A percentile compares a stretch with the other conserved stretches of the same genome.
phyloP scores from a whole-genome alignment of 1,284 basidiomycete genomes.

The Caloboletus inedulis region DNA sequence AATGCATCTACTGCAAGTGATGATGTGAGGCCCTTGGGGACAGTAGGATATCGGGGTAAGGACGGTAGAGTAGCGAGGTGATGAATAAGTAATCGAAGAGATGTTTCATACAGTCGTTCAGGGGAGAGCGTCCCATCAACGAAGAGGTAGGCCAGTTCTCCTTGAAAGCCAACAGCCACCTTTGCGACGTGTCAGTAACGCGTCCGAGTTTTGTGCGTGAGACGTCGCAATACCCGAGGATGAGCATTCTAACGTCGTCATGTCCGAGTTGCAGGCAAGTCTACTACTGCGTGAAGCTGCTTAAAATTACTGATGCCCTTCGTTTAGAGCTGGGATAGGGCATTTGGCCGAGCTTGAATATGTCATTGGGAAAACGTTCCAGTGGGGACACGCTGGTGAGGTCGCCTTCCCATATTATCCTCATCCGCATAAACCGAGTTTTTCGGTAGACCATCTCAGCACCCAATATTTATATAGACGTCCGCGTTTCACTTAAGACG shows the following conservation, averaged over 20 bases:
- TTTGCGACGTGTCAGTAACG: not conserved
- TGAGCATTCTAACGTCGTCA: conserved; percentile 60
- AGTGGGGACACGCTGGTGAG: conserved; percentile 60
- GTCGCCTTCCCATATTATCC: conserved; percentile 4
- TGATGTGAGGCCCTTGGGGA: not conserved
- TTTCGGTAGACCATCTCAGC: not conserved
- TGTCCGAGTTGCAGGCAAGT: conserved; percentile 66
- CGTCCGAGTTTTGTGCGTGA: too few species aligned
- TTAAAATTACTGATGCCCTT: conserved; percentile 7
- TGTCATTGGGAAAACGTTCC: conserved; percentile 46
- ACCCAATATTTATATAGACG: conserved; percentile 15
- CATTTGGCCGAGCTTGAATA: conserved; percentile 86
- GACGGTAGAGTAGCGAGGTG: not conserved
- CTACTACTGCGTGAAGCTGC: not conserved
- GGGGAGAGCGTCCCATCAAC: too few species aligned
- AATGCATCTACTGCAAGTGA: too few species aligned
- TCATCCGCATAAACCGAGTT: not conserved
- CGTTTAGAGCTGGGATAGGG: conserved; percentile 85
- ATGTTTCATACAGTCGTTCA: not conserved
- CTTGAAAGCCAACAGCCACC: not conserved
- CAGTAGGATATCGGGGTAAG: not conserved
- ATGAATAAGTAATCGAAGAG: not conserved
- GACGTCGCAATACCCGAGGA: too few species aligned
- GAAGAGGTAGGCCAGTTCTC: not conserved
- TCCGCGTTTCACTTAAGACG: conserved; percentile 51